These are phyloP conservation scores for Asterella californica DNA, from an alignment of 225 moss, liverwort and hornwort genomes.

Conservation along the genomic window DNA sequence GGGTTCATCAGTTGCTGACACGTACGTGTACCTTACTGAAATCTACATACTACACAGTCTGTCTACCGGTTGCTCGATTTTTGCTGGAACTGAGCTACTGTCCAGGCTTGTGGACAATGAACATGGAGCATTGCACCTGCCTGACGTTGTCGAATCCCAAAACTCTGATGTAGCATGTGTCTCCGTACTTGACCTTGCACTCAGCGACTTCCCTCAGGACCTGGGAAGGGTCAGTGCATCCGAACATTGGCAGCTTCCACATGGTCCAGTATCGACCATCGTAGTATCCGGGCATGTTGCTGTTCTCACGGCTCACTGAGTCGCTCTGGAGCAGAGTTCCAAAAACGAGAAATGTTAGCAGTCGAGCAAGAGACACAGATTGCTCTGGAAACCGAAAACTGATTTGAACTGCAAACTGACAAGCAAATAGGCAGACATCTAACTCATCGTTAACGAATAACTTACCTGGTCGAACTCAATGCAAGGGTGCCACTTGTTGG, in stretches of 20 bases:
- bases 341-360: no score
- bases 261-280: slow-evolving; percentile 75
- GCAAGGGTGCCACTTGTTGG: slow-evolving; percentile 44
- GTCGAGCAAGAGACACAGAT: background rate
- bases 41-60: no score
- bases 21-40: no score
- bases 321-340: no score
- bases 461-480: slow-evolving; percentile 34
- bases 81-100: no score
- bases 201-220: slow-evolving; percentile 56
- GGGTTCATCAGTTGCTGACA: no score
- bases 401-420: background rate
- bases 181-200: slow-evolving; percentile 47
- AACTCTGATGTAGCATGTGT: slow-evolving; percentile 44
- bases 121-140: slow-evolving; percentile 35
- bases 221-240: slow-evolving; percentile 48
- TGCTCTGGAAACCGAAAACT: no score
- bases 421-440: no score
- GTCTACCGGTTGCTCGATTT: no score
- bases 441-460: background rate
- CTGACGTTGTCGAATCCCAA: slow-evolving; percentile 58
- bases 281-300: slow-evolving; percentile 53
- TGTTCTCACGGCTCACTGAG: slow-evolving; percentile 39
- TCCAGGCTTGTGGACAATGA: background rate
- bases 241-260: slow-evolving; percentile 78